Evolutionary conservation across 108 stramenopile species (phyloP).

Genomic region (Mediolabrus comicus): DNA sequence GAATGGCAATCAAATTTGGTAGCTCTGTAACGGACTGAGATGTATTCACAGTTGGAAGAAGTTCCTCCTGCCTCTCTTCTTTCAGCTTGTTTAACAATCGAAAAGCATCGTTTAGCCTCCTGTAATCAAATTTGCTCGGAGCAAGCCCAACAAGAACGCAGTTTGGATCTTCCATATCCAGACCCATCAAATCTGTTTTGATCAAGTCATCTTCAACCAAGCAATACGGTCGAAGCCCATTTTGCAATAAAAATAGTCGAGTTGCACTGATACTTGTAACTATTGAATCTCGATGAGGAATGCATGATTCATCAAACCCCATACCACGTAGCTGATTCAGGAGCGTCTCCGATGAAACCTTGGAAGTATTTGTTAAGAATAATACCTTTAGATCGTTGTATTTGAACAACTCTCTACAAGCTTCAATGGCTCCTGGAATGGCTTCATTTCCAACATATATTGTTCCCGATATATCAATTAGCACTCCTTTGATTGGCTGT

Average conservation of each 20-base stretch:
- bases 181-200: conserved; percentile 36
- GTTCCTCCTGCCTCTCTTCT: neutral
- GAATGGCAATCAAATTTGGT: conserved; percentile 61
- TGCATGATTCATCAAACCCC: conserved; percentile 37
- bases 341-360: conserved; percentile 37
- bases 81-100: conserved; percentile 44
- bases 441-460: conserved; percentile 53
- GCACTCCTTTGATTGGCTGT: conserved; percentile 41
- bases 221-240: conserved; percentile 50
- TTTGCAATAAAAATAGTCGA: conserved; percentile 27
- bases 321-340: conserved; percentile 43
- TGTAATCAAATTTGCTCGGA: conserved; percentile 60
- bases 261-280: conserved; percentile 65
- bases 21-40: neutral
- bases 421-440: conserved; percentile 62
- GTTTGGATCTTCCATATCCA: conserved; percentile 34
- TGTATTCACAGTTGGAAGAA: neutral
- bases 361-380: conserved; percentile 75
- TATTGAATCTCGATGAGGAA: conserved; percentile 23
- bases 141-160: conserved; percentile 75
- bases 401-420: conserved; percentile 34
- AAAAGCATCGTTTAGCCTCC: conserved; percentile 64
- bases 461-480: conserved; percentile 76
- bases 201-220: conserved; percentile 56
- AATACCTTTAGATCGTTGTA: conserved; percentile 17